These are phyloP conservation scores for Trichoderma sp. DNA, from an alignment of 2,329 filamentous ascomycete genomes.

Conservation along the genomic window DNA sequence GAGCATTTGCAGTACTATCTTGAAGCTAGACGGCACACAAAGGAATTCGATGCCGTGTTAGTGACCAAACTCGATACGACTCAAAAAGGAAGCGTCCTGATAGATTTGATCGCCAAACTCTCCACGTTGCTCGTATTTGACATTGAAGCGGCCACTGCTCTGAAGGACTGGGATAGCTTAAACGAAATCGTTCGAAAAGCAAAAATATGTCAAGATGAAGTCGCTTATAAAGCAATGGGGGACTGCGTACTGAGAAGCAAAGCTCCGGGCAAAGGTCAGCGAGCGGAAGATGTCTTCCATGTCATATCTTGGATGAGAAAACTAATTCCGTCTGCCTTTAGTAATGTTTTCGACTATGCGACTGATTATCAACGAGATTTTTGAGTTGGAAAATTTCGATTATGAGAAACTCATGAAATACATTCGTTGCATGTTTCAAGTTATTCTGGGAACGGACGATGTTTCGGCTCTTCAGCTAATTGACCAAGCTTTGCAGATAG, in stretches of 20 bases:
- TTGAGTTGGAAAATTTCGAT: conserved; percentile 59
- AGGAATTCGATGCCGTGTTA: conserved; percentile 57
- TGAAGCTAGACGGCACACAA: conserved; percentile 62
- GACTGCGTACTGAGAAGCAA: conserved; percentile 64
- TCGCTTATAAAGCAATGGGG: conserved; percentile 65
- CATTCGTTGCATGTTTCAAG: conserved; percentile 75
- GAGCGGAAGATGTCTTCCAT: not conserved
- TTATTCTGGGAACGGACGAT: conserved; percentile 62
- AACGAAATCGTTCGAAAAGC: conserved; percentile 61
- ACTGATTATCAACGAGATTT: conserved; percentile 71
- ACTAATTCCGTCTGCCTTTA: conserved; percentile 36
- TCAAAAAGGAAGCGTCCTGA: conserved; percentile 48
- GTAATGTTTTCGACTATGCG: conserved; percentile 60
- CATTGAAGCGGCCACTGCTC: conserved; percentile 71
- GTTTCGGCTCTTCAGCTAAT: conserved; percentile 62
- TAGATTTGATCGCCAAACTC: conserved; percentile 65
- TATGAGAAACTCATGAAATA: conserved; percentile 70
- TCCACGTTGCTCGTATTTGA: conserved; percentile 73
- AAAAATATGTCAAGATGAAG: conserved; percentile 48
- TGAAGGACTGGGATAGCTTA: conserved; percentile 71
- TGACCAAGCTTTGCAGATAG: conserved; percentile 63
- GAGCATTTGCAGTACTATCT: conserved; percentile 64
- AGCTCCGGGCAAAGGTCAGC: conserved; percentile 54
- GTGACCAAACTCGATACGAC: conserved; percentile 43
- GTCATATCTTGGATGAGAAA: not conserved